Evolutionary conservation across 140 eudicot species (phyloP).

Genomic region (Anethum foeniculum): DNA sequence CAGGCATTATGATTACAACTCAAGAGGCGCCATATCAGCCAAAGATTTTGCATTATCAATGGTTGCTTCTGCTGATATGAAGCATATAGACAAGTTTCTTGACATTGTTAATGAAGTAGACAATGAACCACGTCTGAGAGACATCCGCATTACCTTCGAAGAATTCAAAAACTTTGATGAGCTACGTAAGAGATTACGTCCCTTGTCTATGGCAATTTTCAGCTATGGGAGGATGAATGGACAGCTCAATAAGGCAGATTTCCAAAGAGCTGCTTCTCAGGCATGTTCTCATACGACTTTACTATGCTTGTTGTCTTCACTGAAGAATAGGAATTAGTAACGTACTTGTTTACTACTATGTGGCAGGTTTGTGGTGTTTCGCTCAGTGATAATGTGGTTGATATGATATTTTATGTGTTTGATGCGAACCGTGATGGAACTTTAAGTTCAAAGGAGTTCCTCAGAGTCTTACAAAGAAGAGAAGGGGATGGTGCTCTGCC

Average conservation of each 20-base stretch:
- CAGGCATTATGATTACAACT: constrained; percentile 72
- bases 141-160: constrained; percentile 50
- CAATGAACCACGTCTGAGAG: constrained; percentile 44
- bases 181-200: constrained; percentile 52
- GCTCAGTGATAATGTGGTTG: constrained; percentile 53
- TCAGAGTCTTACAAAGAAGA: constrained; percentile 68
- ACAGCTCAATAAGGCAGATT: constrained; percentile 63
- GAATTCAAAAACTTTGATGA: constrained; percentile 69
- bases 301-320: not conserved
- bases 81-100: constrained; percentile 74
- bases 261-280: constrained; percentile 65
- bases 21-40: constrained; percentile 78
- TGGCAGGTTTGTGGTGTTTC: constrained; percentile 64
- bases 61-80: constrained; percentile 92
- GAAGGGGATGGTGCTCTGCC: constrained; percentile 45
- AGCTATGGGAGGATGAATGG: constrained; percentile 74
- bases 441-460: constrained; percentile 69
- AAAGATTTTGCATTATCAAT: constrained; percentile 81
- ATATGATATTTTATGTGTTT: constrained; percentile 61
- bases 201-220: constrained; percentile 72
- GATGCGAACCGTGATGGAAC: constrained; percentile 74
- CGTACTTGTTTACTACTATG: too few relatives aligned
- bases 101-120: constrained; percentile 49
- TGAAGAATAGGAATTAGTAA: not conserved
- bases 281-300: constrained; percentile 12